phyloP scores from a whole-genome alignment of 805 yeast species.

The Candida nemodendra region DNA sequence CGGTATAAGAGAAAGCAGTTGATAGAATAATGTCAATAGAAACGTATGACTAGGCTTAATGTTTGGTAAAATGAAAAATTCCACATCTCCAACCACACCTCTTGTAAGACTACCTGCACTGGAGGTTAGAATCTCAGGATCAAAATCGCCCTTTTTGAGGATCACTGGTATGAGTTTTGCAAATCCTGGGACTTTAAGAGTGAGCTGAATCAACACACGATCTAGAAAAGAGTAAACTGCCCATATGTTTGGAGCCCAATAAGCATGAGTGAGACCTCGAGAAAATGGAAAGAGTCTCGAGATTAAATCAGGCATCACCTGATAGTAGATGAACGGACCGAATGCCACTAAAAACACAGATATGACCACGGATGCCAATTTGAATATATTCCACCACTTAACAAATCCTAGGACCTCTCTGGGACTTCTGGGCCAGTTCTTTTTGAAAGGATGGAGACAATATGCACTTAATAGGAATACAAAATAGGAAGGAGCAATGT shows the following conservation, averaged over 20 bases:
- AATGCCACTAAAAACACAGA: slow-evolving; percentile 66
- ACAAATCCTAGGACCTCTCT: slow-evolving; percentile 23
- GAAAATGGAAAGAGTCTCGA: slow-evolving; percentile 86
- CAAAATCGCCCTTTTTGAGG: slow-evolving; percentile 6
- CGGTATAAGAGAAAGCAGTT: slow-evolving; percentile 73
- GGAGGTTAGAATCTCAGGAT: slow-evolving; percentile 19
- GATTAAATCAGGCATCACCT: slow-evolving; percentile 62
- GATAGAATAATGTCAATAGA: slow-evolving; percentile 79
- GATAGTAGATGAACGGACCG: slow-evolving; percentile 68
- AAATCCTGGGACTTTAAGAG: slow-evolving; percentile 43
- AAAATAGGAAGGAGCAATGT: slow-evolving; percentile 92
- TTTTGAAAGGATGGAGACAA: slow-evolving; percentile 45
- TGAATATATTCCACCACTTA: slow-evolving; percentile 57
- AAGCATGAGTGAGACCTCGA: slow-evolving; percentile 94
- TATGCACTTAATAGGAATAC: slow-evolving; percentile 72
- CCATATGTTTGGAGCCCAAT: slow-evolving; percentile 99
- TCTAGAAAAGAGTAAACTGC: slow-evolving; percentile 87
- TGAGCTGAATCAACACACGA: slow-evolving; percentile 55
- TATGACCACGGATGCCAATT: slow-evolving; percentile 63
- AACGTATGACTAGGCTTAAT: slow-evolving; percentile 79
- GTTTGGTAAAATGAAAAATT: slow-evolving; percentile 75
- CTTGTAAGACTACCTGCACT: slow-evolving; percentile 46
- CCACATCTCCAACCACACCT: slow-evolving; percentile 91
- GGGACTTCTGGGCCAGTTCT: slow-evolving; percentile 24
- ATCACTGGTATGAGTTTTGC: slow-evolving; percentile 36